Evolutionary conservation across 1,284 basidiomycete species (phyloP).

Genomic region (Sphaerobolus stellatus): DNA sequence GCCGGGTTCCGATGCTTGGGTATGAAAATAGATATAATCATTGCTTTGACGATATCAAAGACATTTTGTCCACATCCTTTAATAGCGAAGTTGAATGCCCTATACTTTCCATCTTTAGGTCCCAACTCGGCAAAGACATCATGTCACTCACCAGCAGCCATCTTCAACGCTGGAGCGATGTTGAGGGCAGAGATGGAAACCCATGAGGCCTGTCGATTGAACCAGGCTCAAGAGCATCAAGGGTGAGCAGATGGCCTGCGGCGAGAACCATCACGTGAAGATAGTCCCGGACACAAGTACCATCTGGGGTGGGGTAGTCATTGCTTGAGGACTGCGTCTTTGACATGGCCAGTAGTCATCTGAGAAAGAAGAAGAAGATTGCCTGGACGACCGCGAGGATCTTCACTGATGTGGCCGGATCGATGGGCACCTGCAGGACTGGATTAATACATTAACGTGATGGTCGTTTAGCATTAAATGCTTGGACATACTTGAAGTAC

Average conservation of each 20-base stretch:
- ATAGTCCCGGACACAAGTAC: slow-evolving; percentile 97
- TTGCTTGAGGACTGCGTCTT: slow-evolving; percentile 84
- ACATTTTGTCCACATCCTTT: slow-evolving; percentile 93
- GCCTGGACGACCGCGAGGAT: slow-evolving; percentile 91
- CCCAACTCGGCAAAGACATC: slow-evolving; percentile 47
- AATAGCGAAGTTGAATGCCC: slow-evolving; percentile 97
- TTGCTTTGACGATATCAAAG: slow-evolving; percentile 92
- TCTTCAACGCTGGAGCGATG: slow-evolving; percentile 18
- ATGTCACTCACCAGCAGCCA: slow-evolving; percentile 10
- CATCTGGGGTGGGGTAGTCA: slow-evolving; percentile 96
- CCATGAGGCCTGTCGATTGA: slow-evolving; percentile 41
- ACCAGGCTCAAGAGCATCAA: slow-evolving; percentile 77
- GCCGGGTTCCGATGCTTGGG: no score
- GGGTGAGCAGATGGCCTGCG: slow-evolving; percentile 87
- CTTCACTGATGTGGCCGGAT: slow-evolving; percentile 94
- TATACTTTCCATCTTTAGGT: slow-evolving; percentile 62
- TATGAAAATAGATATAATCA: no score
- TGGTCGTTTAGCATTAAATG: background rate
- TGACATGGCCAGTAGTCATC: slow-evolving; percentile 91
- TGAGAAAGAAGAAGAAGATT: slow-evolving; percentile 94
- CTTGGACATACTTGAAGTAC: slow-evolving; percentile 89
- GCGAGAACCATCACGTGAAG: slow-evolving; percentile 97
- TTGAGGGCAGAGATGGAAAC: slow-evolving; percentile 2
- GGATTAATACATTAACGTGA: slow-evolving; percentile 12
- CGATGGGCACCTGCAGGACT: slow-evolving; percentile 97